Conservation (phyloP, 1,284 basidiomycete species). For the Boletus coffeatus region DNA sequence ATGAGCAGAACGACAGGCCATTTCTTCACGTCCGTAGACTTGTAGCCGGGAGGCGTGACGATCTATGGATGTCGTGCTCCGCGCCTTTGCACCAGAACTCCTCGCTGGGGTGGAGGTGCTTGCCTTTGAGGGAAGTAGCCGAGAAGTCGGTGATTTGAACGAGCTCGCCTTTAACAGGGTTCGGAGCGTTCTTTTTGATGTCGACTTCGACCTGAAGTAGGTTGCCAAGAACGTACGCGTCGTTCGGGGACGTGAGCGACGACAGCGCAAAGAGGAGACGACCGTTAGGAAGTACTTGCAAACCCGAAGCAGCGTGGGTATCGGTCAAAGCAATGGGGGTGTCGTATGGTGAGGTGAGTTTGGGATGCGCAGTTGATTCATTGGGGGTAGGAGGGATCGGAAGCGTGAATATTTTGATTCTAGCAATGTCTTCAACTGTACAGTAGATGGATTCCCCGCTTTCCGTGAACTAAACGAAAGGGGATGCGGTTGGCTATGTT, state of each 20-base stretch:
- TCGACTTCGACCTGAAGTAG: constrained; percentile 38
- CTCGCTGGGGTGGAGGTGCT: constrained; percentile 57
- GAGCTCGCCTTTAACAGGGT: constrained; percentile 32
- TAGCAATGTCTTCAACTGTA: constrained; percentile 71
- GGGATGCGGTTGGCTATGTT: background rate
- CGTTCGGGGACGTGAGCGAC: constrained; percentile 69
- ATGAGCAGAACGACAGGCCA: constrained; percentile 73
- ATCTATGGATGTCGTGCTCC: constrained; percentile 64
- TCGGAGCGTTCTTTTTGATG: constrained; percentile 29
- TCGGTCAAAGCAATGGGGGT: constrained; percentile 57
- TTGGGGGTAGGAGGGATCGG: constrained; percentile 58
- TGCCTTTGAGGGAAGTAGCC: constrained; percentile 47
- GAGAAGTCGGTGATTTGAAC: constrained; percentile 61
- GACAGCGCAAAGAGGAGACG: constrained; percentile 64
- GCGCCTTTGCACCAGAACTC: constrained; percentile 87
- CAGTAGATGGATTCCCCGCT: constrained; percentile 69
- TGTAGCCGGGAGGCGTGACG: constrained; percentile 73
- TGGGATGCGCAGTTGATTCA: constrained; percentile 44
- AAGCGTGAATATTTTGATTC: constrained; percentile 66
- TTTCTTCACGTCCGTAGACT: constrained; percentile 59
- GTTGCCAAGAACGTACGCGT: constrained; percentile 57
- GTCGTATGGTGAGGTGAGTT: constrained; percentile 42
- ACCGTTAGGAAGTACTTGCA: constrained; percentile 55
- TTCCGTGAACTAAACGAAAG: constrained; percentile 55
- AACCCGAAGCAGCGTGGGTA: constrained; percentile 48